Percentiles rank a stretch among this genome's conserved stretches.
phyloP scores from a whole-genome alignment of 768 basidiomycete genomes.

The Tulasnella sp. region DNA sequence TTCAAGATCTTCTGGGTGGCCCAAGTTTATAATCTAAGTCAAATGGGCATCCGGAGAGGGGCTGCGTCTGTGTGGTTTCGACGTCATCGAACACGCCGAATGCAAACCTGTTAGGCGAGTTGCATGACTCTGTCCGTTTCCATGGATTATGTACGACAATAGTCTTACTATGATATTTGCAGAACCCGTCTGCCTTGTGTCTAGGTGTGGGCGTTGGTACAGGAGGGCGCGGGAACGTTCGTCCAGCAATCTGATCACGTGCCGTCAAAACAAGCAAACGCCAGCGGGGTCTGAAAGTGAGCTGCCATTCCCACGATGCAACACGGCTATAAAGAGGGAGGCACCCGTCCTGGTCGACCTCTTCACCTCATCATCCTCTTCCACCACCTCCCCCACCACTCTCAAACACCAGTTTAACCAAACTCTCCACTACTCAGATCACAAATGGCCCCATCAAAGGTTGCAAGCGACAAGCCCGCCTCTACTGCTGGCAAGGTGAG shows the following conservation, averaged over 20 bases:
- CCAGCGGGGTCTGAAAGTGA: conserved; percentile 2
- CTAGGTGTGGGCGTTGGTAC: not conserved
- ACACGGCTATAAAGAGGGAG: not conserved
- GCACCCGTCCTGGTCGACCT: not conserved
- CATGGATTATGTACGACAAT: not conserved
- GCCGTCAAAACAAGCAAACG: not conserved
- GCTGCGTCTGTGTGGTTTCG: not conserved
- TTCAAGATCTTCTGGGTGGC: too few relatives aligned
- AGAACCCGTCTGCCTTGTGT: not conserved
- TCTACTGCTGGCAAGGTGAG: conserved; percentile 47
- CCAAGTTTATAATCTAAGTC: too few relatives aligned
- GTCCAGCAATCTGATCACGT: not conserved
- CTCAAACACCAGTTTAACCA: not conserved
- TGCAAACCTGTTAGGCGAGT: not conserved
- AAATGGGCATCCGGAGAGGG: too few relatives aligned
- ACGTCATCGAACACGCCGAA: not conserved
- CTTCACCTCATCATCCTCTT: not conserved
- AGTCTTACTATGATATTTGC: not conserved
- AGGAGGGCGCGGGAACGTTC: not conserved
- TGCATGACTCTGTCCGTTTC: not conserved
- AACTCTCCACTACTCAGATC: conserved; percentile 8
- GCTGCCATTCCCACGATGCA: not conserved
- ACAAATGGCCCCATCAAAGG: conserved; percentile 55
- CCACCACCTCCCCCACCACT: not conserved
- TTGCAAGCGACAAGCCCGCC: conserved; percentile 57